Evolutionary conservation across 129 eudicot species (phyloP).

Genomic region (Centrapalus pauciflorus): DNA sequence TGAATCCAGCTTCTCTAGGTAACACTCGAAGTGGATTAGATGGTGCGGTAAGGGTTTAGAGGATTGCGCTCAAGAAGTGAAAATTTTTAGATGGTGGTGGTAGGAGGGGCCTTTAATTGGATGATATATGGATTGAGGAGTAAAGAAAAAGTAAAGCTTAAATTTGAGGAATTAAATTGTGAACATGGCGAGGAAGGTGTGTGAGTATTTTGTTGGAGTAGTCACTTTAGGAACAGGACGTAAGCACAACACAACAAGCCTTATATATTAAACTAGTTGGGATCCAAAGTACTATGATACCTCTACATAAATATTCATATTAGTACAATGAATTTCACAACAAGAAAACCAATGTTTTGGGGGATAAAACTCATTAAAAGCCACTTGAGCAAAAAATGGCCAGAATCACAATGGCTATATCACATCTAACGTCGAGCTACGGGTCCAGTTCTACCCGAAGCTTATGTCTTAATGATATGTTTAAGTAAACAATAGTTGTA

Average conservation of each 20-base stretch:
- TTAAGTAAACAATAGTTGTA: too few relatives aligned
- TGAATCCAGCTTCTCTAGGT: too few relatives aligned
- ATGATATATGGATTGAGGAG: background rate
- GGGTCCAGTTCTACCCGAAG: background rate
- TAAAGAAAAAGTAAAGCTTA: background rate
- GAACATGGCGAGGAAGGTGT: background rate
- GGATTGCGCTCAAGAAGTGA: too few relatives aligned
- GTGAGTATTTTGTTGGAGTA: background rate
- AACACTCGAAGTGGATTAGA: too few relatives aligned
- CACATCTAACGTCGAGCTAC: too few relatives aligned
- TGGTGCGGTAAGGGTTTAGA: too few relatives aligned
- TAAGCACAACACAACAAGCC: too few relatives aligned
- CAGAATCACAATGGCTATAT: background rate
- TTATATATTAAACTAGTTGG: background rate
- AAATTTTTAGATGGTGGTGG: too few relatives aligned
- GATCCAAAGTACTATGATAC: background rate
- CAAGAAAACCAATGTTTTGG: background rate
- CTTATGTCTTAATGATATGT: background rate
- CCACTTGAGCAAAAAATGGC: background rate
- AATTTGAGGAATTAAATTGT: background rate
- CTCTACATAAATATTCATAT: background rate
- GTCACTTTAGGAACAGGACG: background rate
- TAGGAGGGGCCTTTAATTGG: background rate
- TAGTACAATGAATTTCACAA: background rate
- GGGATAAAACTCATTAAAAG: too few relatives aligned